Conservation (phyloP, 108 stramenopile species). For the Parietichytrium sp. region DNA sequence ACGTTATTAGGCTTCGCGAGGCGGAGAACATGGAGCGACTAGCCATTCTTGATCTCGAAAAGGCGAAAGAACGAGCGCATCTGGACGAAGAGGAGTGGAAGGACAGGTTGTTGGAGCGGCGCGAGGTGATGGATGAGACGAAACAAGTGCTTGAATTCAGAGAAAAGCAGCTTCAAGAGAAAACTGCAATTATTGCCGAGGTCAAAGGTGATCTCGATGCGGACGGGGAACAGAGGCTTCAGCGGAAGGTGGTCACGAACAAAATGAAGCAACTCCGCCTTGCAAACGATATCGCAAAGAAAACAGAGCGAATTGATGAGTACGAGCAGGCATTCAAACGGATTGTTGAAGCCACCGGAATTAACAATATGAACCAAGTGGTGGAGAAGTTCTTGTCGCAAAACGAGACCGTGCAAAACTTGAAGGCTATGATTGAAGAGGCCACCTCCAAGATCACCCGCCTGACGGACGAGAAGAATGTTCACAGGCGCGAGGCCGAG, state of each 20-base stretch:
- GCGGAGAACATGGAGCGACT: conserved; percentile 3
- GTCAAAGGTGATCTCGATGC: conserved; percentile 35
- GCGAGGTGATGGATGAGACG: not conserved
- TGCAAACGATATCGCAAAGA: not conserved
- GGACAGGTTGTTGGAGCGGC: not conserved
- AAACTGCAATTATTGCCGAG: conserved; percentile 2
- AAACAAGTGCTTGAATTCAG: not conserved
- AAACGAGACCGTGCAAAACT: not conserved
- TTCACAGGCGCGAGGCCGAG: not conserved
- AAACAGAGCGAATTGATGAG: not conserved
- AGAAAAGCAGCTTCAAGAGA: not conserved
- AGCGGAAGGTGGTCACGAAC: conserved; percentile 21
- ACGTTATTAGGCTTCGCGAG: conserved; percentile 12
- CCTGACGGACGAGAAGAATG: not conserved
- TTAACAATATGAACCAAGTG: conserved; percentile 7
- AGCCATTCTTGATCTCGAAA: not conserved
- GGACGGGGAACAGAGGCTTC: conserved; percentile 25
- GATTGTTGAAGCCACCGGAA: conserved; percentile 29
- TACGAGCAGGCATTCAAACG: conserved; percentile 35
- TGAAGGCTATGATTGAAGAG: conserved; percentile 32
- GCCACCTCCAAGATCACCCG: not conserved
- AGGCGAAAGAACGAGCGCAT: not conserved
- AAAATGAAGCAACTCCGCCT: not conserved
- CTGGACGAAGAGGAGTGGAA: conserved; percentile 24
- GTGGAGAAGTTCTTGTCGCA: conserved; percentile 37